phyloP scores from a whole-genome alignment of 192 early-diverging fungal species.

The Oehlia diaphana region DNA sequence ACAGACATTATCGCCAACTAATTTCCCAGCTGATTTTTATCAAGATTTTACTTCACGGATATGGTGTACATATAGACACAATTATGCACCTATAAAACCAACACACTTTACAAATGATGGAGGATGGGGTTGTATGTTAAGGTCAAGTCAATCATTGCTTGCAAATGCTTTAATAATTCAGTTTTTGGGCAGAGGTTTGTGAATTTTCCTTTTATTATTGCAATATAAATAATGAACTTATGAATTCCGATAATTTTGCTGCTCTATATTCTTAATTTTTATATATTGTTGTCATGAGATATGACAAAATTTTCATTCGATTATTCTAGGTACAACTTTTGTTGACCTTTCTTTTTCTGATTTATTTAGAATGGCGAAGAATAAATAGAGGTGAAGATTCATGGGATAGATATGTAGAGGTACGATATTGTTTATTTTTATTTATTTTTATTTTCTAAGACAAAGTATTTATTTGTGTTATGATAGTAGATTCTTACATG shows the following conservation, averaged over 20 bases:
- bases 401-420: conserved; percentile 48
- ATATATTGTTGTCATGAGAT: neutral
- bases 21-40: conserved; percentile 52
- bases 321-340: neutral
- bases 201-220: conserved; percentile 22
- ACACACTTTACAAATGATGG: conserved; percentile 81
- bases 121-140: conserved; percentile 97
- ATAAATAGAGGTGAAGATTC: conserved; percentile 33
- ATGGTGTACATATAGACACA: conserved; percentile 93
- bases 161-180: conserved; percentile 79
- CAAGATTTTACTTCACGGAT: conserved; percentile 80
- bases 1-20: neutral
- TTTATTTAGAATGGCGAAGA: conserved; percentile 48
- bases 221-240: neutral
- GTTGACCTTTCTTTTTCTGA: neutral
- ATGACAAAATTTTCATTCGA: neutral
- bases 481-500: conserved; percentile 60
- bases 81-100: conserved; percentile 79
- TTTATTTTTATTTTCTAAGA: neutral
- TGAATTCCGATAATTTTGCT: neutral
- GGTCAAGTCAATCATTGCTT: conserved; percentile 91
- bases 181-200: conserved; percentile 72
- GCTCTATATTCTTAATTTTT: neutral
- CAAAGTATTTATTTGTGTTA: neutral
- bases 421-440: conserved; percentile 26